These are phyloP conservation scores for Aspergillus puulaauensis DNA, from an alignment of 2,329 filamentous ascomycete species.

Conservation along the genomic window DNA sequence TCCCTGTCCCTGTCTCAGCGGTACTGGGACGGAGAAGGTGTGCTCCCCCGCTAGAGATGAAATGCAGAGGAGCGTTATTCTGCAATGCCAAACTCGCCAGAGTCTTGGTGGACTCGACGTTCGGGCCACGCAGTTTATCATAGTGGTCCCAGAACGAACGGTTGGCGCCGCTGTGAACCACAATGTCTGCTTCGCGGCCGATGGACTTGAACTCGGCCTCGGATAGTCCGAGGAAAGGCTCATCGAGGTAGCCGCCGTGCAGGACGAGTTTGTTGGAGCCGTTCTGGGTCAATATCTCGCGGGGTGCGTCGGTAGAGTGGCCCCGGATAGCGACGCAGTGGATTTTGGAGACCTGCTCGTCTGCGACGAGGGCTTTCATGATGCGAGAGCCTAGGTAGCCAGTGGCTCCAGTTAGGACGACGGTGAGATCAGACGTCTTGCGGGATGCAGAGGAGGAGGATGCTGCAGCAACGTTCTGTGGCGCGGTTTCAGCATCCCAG, in stretches of 20 bases:
- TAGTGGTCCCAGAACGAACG: slow-evolving; percentile 33
- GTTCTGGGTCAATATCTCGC: neutral
- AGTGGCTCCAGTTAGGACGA: slow-evolving; percentile 14
- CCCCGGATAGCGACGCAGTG: slow-evolving; percentile 8
- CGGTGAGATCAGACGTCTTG: neutral
- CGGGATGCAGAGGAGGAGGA: too few species aligned
- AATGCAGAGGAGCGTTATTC: slow-evolving; percentile 29
- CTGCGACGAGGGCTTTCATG: neutral
- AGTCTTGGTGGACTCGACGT: slow-evolving; percentile 26
- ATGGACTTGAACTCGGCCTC: neutral
- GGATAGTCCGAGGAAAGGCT: neutral
- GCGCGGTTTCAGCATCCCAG: neutral
- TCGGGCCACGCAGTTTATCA: slow-evolving; percentile 24
- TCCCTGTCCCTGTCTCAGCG: neutral
- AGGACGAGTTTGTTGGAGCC: neutral
- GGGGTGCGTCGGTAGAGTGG: neutral
- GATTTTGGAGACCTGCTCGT: slow-evolving; percentile 2
- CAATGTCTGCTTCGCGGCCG: slow-evolving; percentile 15
- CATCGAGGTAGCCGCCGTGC: neutral
- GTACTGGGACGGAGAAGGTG: neutral
- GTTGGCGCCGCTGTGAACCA: slow-evolving; percentile 28
- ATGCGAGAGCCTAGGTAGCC: slow-evolving; percentile 7
- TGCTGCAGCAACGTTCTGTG: neutral
- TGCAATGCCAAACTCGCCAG: slow-evolving; percentile 24
- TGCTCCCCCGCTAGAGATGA: slow-evolving; percentile 27